Evolutionary conservation across 306 rosid species (phyloP).

Genomic region (Vicia sativa): DNA sequence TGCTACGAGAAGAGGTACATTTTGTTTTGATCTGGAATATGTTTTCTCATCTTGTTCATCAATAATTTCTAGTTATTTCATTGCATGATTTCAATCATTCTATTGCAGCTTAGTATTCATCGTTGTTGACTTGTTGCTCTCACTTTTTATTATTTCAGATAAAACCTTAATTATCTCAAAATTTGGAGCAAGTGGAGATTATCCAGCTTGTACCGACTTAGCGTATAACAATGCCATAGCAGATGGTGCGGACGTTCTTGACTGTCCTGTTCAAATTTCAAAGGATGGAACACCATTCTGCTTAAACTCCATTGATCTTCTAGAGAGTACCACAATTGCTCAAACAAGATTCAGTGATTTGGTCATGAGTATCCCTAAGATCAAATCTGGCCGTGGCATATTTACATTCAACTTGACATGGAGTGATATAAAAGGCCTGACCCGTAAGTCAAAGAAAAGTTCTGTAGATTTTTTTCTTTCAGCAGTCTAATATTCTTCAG

Average conservation of each 20-base stretch:
- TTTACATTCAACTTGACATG: constrained; percentile 72
- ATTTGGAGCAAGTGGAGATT: constrained; percentile 90
- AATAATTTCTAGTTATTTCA: constrained; percentile 26
- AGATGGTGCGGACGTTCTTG: constrained; percentile 78
- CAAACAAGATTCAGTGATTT: constrained; percentile 49
- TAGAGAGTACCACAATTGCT: constrained; percentile 62
- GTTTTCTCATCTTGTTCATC: constrained; percentile 17
- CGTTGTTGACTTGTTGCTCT: constrained; percentile 42
- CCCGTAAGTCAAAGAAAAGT: constrained; percentile 58
- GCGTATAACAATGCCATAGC: constrained; percentile 67
- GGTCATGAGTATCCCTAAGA: constrained; percentile 48
- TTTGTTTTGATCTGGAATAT: constrained; percentile 16
- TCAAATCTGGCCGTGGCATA: constrained; percentile 63
- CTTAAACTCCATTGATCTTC: constrained; percentile 69
- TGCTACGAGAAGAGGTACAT: constrained; percentile 59
- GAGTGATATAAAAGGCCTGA: constrained; percentile 60
- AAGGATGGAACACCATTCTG: constrained; percentile 83
- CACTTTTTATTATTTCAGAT: constrained; percentile 46
- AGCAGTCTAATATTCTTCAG: constrained; percentile 6
- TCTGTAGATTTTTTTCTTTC: constrained; percentile 35
- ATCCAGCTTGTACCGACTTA: constrained; percentile 68
- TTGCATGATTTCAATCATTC: constrained; percentile 17
- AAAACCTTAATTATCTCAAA: constrained; percentile 75
- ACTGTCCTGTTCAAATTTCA: constrained; percentile 87
- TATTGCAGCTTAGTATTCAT: background rate